phyloP scores from a whole-genome alignment of 768 basidiomycete species.

The Tulasnella sp. region DNA sequence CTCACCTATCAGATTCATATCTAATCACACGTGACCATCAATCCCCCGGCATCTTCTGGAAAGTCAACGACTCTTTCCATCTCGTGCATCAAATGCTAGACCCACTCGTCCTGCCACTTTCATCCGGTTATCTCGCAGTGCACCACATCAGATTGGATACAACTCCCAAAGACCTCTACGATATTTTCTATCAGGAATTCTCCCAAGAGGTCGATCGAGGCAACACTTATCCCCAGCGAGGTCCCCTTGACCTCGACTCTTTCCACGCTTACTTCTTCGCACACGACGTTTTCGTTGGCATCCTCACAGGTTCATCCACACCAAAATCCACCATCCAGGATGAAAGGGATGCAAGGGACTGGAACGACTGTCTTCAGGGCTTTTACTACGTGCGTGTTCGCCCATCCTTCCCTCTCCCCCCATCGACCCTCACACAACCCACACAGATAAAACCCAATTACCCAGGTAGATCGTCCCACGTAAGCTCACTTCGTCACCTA shows the following conservation, averaged over 20 bases:
- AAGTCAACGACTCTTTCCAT: no score
- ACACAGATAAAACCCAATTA: constrained; percentile 73
- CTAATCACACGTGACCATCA: not conserved
- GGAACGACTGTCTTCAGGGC: constrained; percentile 63
- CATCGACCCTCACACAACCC: not conserved
- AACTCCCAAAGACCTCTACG: constrained; percentile 41
- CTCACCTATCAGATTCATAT: not conserved
- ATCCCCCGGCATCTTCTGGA: not conserved
- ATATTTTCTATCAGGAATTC: constrained; percentile 52
- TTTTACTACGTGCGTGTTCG: constrained; percentile 56
- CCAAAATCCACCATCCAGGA: constrained; percentile 30
- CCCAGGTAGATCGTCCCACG: constrained; percentile 81
- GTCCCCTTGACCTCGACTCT: constrained; percentile 31
- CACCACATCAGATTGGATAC: constrained; percentile 40
- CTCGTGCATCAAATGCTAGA: not conserved
- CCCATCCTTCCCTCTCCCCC: not conserved
- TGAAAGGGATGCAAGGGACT: constrained; percentile 40
- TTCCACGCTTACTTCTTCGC: constrained; percentile 73
- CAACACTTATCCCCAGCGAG: constrained; percentile 76
- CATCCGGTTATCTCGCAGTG: constrained; percentile 29
- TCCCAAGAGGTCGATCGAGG: constrained; percentile 66
- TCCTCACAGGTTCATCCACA: constrained; percentile 25
- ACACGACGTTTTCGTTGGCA: constrained; percentile 61
- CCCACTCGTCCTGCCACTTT: not conserved
- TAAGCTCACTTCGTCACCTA: constrained; percentile 16